Percentiles rank a stretch among this genome's conserved stretches.
Conservation (phyloP, 2,329 filamentous ascomycete genomes). For the Fusarium sp. region DNA sequence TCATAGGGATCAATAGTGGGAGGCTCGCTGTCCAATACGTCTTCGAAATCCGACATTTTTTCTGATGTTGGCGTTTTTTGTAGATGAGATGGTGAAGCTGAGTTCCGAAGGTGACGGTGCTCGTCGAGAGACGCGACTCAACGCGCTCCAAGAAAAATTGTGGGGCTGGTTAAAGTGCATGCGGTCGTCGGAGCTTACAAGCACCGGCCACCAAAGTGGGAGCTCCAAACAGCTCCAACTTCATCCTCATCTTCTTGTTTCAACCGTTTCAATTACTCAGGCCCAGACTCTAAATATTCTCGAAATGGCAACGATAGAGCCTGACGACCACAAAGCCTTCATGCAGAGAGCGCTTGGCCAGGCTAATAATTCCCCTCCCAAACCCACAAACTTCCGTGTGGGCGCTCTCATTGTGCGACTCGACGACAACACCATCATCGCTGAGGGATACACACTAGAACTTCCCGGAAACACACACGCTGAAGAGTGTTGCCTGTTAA, state of each 20-base stretch:
- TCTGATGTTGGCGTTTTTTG: constrained; percentile 19
- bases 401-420: constrained; percentile 85
- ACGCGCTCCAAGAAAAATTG: constrained; percentile 31
- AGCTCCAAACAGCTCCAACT: neutral
- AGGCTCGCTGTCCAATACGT: constrained; percentile 67
- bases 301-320: constrained; percentile 40
- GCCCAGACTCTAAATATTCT: neutral
- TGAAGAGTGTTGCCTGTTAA: constrained; percentile 90
- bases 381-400: constrained; percentile 92
- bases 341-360: constrained; percentile 81
- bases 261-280: neutral
- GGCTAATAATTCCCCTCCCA: constrained; percentile 83
- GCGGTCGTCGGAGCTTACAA: constrained; percentile 38
- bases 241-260: neutral
- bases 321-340: constrained; percentile 59
- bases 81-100: constrained; percentile 16
- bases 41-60: constrained; percentile 63
- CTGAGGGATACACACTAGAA: constrained; percentile 92
- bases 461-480: constrained; percentile 94
- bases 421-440: constrained; percentile 69
- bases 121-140: constrained; percentile 35
- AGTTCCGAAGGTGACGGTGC: neutral
- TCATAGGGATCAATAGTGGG: constrained; percentile 82
- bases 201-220: constrained; percentile 24
- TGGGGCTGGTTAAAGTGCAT: constrained; percentile 41